These are phyloP conservation scores for Candida lessepsii DNA, from an alignment of 805 yeast species.

Conservation along the genomic window DNA sequence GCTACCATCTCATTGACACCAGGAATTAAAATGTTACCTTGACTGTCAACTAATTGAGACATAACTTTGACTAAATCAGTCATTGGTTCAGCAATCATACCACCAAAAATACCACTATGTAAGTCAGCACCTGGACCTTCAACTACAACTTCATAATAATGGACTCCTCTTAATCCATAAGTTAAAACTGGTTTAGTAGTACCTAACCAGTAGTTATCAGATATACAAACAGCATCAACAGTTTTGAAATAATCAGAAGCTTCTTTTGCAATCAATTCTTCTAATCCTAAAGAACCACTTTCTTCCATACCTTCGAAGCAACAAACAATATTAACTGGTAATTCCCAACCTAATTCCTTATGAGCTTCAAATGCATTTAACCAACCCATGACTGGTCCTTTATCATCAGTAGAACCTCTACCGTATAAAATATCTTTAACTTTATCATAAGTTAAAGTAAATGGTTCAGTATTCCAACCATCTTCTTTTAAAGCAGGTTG, in stretches of 20 bases:
- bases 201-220: conserved; percentile 98
- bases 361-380: conserved; percentile 91
- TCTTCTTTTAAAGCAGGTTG: conserved; percentile 93
- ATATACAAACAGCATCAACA: conserved; percentile 92
- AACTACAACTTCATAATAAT: conserved; percentile 80
- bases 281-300: conserved; percentile 91
- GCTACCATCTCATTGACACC: conserved; percentile 96
- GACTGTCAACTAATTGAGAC: conserved; percentile 70
- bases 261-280: conserved; percentile 75
- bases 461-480: conserved; percentile 96
- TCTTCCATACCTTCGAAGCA: conserved; percentile 99
- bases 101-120: conserved; percentile 97
- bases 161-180: conserved; percentile 95
- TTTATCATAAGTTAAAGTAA: conserved; percentile 55
- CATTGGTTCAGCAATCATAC: conserved; percentile 96
- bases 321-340: conserved; percentile 89
- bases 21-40: conserved; percentile 82
- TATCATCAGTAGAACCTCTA: conserved; percentile 96
- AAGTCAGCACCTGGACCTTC: conserved; percentile 95
- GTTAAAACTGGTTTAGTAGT: conserved; percentile 95
- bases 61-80: conserved; percentile 82
- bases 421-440: conserved; percentile 77
- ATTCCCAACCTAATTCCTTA: conserved; percentile 73
- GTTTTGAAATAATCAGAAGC: conserved; percentile 77
- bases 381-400: conserved; percentile 99